Evolutionary conservation across 2,329 filamentous ascomycete species (phyloP).

Genomic region (Shiraia sp.): DNA sequence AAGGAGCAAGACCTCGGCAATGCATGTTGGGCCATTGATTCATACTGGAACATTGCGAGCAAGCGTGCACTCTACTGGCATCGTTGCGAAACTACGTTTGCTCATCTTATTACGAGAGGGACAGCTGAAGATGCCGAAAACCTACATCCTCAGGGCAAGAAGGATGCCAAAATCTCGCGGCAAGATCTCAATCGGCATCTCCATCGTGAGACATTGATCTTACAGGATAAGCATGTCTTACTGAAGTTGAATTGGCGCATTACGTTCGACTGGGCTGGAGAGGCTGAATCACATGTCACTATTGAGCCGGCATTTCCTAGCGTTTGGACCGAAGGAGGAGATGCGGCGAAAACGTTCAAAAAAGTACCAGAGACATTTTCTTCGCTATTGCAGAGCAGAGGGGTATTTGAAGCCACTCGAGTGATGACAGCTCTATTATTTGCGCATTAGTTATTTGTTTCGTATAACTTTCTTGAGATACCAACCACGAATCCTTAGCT

Average conservation of each 20-base stretch:
- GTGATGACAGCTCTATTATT: conserved; percentile 64
- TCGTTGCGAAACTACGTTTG: conserved; percentile 55
- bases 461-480: conserved; percentile 7
- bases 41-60: conserved; percentile 66
- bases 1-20: conserved; percentile 60
- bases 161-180: conserved; percentile 31
- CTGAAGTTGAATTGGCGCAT: conserved; percentile 66
- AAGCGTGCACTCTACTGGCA: conserved; percentile 67
- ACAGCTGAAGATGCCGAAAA: conserved; percentile 23
- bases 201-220: conserved; percentile 31
- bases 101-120: conserved; percentile 24
- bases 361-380: conserved; percentile 65
- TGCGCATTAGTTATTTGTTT: conserved; percentile 11
- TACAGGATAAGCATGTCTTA: conserved; percentile 45
- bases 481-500: no score
- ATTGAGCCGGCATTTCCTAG: conserved; percentile 62
- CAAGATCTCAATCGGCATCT: conserved; percentile 56
- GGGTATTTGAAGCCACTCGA: conserved; percentile 61
- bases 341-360: conserved; percentile 59
- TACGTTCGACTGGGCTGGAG: conserved; percentile 73
- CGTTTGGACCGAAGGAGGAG: conserved; percentile 66
- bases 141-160: conserved; percentile 9
- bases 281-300: conserved; percentile 63
- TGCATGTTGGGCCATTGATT: conserved; percentile 68
- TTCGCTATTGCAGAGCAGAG: conserved; percentile 59